Percentiles rank a stretch among this genome's conserved stretches.
These are phyloP conservation scores for Candida broadrunensis DNA, from an alignment of 805 yeast species.

Conservation along the genomic window DNA sequence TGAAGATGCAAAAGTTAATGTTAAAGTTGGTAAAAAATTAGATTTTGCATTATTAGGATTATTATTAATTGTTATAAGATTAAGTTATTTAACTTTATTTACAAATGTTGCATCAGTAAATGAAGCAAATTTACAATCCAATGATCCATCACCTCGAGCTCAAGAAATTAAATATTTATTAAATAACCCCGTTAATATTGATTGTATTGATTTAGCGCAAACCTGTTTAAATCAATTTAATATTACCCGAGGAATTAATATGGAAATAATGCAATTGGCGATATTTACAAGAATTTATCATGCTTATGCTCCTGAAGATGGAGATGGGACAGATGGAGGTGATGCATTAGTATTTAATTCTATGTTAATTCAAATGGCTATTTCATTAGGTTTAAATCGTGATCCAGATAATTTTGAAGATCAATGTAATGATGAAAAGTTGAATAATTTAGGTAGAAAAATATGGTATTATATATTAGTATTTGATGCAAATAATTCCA, in stretches of 20 bases:
- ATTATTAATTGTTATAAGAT: slow-evolving; percentile 28
- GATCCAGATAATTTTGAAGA: slow-evolving; percentile 49
- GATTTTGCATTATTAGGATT: slow-evolving; percentile 34
- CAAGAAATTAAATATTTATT: slow-evolving; percentile 23
- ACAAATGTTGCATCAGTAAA: slow-evolving; percentile 24
- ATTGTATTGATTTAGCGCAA: slow-evolving; percentile 28
- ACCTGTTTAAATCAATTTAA: slow-evolving; percentile 35
- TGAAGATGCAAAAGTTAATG: slow-evolving; percentile 19
- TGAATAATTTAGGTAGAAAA: slow-evolving; percentile 52
- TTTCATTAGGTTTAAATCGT: slow-evolving; percentile 63
- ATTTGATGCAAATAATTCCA: slow-evolving; percentile 30
- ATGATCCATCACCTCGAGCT: slow-evolving; percentile 21
- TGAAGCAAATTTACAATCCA: slow-evolving; percentile 18
- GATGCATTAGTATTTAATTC: slow-evolving; percentile 55
- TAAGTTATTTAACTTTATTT: slow-evolving; percentile 32
- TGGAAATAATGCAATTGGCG: slow-evolving; percentile 54
- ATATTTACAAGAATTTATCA: slow-evolving; percentile 50
- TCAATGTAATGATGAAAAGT: slow-evolving; percentile 19
- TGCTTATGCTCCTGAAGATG: slow-evolving; percentile 50
- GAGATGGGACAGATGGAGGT: slow-evolving; percentile 57
- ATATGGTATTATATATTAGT: slow-evolving; percentile 48
- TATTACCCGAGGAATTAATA: slow-evolving; percentile 35
- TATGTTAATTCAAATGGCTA: slow-evolving; percentile 62
- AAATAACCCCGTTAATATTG: slow-evolving; percentile 27
- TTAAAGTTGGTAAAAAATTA: slow-evolving; percentile 22